Conservation (phyloP, 148 eudicot genomes). For the Salicornia ramosissima region DNA sequence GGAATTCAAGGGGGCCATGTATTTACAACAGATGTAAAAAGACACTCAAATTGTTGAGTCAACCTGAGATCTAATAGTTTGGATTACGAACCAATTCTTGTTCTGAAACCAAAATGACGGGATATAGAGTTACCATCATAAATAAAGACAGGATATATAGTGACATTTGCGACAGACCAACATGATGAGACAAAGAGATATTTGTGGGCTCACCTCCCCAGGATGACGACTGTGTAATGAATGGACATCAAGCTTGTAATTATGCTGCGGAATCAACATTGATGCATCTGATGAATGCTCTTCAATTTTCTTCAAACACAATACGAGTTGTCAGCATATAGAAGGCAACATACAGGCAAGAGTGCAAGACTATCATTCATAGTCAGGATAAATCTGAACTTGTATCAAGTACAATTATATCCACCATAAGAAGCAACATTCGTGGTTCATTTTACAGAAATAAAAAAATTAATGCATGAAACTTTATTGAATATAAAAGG, state of each 20-base stretch:
- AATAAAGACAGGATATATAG: not conserved
- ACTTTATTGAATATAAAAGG: not conserved
- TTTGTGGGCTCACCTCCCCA: constrained; percentile 66
- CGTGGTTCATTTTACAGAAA: not conserved
- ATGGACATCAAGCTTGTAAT: constrained; percentile 98
- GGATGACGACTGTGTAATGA: constrained; percentile 90
- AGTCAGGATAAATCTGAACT: not conserved
- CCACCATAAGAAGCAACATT: not conserved
- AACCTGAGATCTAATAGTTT: too few species aligned
- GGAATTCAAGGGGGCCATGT: not conserved
- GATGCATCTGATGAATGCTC: constrained; percentile 66
- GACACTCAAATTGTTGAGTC: too few species aligned
- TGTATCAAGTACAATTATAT: not conserved
- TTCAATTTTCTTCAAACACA: constrained; percentile 58
- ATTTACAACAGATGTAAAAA: not conserved
- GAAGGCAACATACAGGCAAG: constrained; percentile 3
- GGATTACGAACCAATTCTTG: too few species aligned
- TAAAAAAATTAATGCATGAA: not conserved
- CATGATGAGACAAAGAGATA: too few species aligned
- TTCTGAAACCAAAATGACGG: too few species aligned
- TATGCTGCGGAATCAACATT: constrained; percentile 89
- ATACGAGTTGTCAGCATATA: constrained; percentile 20
- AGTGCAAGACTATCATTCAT: not conserved
- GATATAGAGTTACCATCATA: not conserved
- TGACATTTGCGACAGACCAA: not conserved